These are phyloP conservation scores for Neurospora sp. DNA, from an alignment of 495 filamentous ascomycete species.

Conservation along the genomic window DNA sequence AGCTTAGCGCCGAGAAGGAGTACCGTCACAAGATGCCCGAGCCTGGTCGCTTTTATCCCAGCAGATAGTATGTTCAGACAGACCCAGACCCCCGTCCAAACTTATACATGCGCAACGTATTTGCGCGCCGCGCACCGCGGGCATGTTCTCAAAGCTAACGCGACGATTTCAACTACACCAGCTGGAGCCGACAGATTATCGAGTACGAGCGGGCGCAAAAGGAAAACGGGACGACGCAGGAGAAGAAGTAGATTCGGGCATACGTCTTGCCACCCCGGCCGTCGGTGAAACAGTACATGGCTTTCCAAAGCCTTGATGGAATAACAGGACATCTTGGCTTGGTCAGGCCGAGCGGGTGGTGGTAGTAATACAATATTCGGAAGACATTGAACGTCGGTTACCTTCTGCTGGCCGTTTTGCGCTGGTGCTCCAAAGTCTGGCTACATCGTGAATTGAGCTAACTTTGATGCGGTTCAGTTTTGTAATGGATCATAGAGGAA, in stretches of 20 bases:
- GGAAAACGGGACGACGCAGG: slow-evolving; percentile 21
- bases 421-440: not conserved
- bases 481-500: not conserved
- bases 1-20: slow-evolving; percentile 75
- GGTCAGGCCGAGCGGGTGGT: not conserved
- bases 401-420: not conserved
- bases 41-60: slow-evolving; percentile 79
- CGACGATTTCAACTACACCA: slow-evolving; percentile 18
- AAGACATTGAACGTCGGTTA: not conserved
- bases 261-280: not conserved
- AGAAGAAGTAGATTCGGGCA: slow-evolving; percentile 5
- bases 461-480: not conserved
- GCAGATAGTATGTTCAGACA: slow-evolving; percentile 70
- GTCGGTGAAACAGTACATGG: not conserved
- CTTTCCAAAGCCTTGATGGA: not conserved
- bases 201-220: slow-evolving; percentile 72
- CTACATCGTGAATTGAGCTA: not conserved
- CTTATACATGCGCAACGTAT: not conserved
- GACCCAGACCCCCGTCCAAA: not conserved
- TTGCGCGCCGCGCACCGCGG: not conserved
- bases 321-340: not conserved
- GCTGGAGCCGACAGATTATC: slow-evolving; percentile 86
- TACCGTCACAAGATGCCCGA: slow-evolving; percentile 76
- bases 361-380: not conserved
- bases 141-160: not conserved